Percentiles rank a stretch among this genome's conserved stretches.
Evolutionary conservation across 768 basidiomycete genomes (phyloP).

Genomic region (Suillus decipiens): DNA sequence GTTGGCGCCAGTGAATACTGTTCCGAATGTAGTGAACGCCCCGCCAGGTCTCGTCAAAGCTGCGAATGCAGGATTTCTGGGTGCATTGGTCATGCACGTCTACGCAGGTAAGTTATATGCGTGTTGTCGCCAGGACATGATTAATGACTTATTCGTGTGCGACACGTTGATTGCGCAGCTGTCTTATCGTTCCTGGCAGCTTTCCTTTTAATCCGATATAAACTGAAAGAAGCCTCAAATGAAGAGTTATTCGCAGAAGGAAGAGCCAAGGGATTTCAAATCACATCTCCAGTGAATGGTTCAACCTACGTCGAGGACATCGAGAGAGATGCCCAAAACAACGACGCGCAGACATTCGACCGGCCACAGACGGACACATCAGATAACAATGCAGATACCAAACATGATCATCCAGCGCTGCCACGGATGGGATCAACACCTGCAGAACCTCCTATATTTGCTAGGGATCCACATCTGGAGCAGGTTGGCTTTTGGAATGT

Average conservation of each 20-base stretch:
- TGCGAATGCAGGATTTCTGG: slow-evolving; percentile 49
- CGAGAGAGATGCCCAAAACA: slow-evolving; percentile 12
- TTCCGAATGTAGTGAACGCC: slow-evolving; percentile 15
- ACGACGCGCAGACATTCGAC: neutral
- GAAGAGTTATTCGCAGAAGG: slow-evolving; percentile 45
- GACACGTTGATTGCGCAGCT: slow-evolving; percentile 22
- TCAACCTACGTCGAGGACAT: slow-evolving; percentile 15
- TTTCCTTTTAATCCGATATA: slow-evolving; percentile 57
- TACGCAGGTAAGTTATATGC: slow-evolving; percentile 43
- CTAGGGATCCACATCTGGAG: slow-evolving; percentile 50
- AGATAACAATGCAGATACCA: slow-evolving; percentile 1
- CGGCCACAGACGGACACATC: no score
- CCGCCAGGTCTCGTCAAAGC: slow-evolving; percentile 23
- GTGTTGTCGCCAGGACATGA: slow-evolving; percentile 28
- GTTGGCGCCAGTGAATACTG: slow-evolving; percentile 41
- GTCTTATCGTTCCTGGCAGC: slow-evolving; percentile 54
- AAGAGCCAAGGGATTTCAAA: slow-evolving; percentile 7
- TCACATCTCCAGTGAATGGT: slow-evolving; percentile 25
- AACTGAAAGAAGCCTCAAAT: slow-evolving; percentile 51
- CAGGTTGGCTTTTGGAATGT: slow-evolving; percentile 46
- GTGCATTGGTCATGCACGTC: slow-evolving; percentile 55
- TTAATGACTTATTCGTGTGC: neutral
- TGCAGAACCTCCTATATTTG: slow-evolving; percentile 38
- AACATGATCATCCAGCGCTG: neutral
- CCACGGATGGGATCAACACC: slow-evolving; percentile 9